Percentiles rank a stretch among this genome's conserved stretches.
These are phyloP conservation scores for Strigomonas galati DNA, from an alignment of 208 protist genomes.

Conservation along the genomic window DNA sequence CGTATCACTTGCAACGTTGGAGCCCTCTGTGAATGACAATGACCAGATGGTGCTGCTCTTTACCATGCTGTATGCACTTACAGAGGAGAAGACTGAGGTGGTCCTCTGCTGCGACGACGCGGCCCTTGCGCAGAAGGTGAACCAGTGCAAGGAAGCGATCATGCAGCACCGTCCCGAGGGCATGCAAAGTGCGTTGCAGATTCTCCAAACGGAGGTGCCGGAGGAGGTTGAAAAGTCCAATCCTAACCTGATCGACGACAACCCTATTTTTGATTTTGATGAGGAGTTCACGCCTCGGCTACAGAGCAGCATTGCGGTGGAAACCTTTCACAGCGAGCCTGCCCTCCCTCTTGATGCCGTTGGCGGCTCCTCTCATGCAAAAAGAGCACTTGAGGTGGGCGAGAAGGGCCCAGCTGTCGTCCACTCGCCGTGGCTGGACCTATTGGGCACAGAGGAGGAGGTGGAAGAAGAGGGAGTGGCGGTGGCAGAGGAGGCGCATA, in stretches of 20 bases:
- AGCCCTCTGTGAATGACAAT: slow-evolving; percentile 46
- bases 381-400: neutral
- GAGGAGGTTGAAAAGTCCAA: slow-evolving; percentile 29
- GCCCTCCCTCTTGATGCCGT: neutral
- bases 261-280: slow-evolving; percentile 30
- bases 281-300: slow-evolving; percentile 44
- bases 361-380: too few relatives aligned
- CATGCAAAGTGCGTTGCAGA: slow-evolving; percentile 40
- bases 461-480: neutral
- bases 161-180: neutral
- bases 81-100: slow-evolving; percentile 22
- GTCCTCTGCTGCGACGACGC: slow-evolving; percentile 72
- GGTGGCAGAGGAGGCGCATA: neutral
- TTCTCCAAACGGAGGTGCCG: slow-evolving; percentile 53
- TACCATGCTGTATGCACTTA: slow-evolving; percentile 59
- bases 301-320: neutral
- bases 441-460: slow-evolving; percentile 33
- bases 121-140: slow-evolving; percentile 23
- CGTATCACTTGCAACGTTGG: slow-evolving; percentile 12
- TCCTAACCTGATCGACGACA: slow-evolving; percentile 64
- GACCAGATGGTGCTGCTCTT: slow-evolving; percentile 69
- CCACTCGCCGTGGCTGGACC: slow-evolving; percentile 42
- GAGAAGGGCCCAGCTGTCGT: neutral
- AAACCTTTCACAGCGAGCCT: neutral
- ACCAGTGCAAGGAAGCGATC: neutral